Evolutionary conservation across 345 rosid species (phyloP), one percentile per base, ranked within the genome.

Genomic region (Gossypium arboreum): DNA sequence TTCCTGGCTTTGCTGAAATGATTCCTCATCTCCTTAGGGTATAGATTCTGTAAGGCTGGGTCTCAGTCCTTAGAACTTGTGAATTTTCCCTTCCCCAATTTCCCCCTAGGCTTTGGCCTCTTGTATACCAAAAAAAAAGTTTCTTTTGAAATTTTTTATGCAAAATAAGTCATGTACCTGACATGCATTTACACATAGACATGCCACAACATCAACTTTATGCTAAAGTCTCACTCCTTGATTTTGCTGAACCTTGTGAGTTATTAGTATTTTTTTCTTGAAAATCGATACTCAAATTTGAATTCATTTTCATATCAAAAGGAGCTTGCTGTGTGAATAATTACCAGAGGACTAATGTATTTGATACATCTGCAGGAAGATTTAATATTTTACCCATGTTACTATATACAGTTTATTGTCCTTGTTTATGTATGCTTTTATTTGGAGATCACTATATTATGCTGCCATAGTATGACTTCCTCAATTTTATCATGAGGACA

Each of bases 401-500:
- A 61, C 29, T 61, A 43, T 67, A 12, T 44, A 12, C 27, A 22
- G 50, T 47, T 45, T 13, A 67, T 13, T 68, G 56, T 68, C 7
- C 16, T 64, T n/a, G 24, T 55, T 45, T 48, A 7, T 22, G 56
- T 22, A 45, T 67, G 72, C 56, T 13, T 68, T 22, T 29, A 7
- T 68, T 22, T 47, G 52, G 27, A 68, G 41, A 47, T 47, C 72
- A 48, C 12, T 47, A 24, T 12, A 45, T 24, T 25, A 24, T 47
- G 12, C 56, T 22, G 18, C 12, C 6, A 24, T 22, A 67, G 55
- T 16, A 67, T 59, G 98, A 98, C 93, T 76, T 71, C 85, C 29
- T 57, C 29, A 3, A 51, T 6, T 12, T 12, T 17, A 16, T 25
- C 43, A 5, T 2, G 12, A 63, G 45, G 24, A 9, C 7, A 6